A percentile compares a stretch with the other conserved stretches of the same genome.
Conservation (phyloP, 2,329 filamentous ascomycete species). For the Cytospora leucostoma region DNA sequence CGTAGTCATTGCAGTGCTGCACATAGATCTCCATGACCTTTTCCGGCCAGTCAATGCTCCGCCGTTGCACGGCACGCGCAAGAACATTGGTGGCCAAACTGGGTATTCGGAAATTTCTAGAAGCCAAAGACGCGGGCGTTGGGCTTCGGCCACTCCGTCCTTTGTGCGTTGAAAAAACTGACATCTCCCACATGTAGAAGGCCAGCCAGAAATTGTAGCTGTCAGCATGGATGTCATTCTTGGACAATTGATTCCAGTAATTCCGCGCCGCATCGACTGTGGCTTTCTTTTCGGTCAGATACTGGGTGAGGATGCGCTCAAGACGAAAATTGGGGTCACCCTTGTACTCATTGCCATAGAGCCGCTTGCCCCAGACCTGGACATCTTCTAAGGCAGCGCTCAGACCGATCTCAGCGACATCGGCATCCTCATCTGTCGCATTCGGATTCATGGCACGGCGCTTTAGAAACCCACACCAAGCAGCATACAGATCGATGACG, state of each 20-base stretch:
- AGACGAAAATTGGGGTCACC: constrained; percentile 89
- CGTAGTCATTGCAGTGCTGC: constrained; percentile 87
- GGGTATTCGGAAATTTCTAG: constrained; percentile 58
- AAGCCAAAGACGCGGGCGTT: constrained; percentile 43
- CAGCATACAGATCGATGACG: constrained; percentile 85
- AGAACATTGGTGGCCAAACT: constrained; percentile 75
- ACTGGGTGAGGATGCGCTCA: constrained; percentile 90
- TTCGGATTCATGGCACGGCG: constrained; percentile 76
- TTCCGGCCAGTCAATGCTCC: constrained; percentile 74
- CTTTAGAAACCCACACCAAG: constrained; percentile 93
- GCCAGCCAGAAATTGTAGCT: constrained; percentile 93
- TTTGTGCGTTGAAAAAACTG: constrained; percentile 52
- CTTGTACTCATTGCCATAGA: constrained; percentile 73
- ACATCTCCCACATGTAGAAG: constrained; percentile 91
- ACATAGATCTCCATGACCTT: constrained; percentile 73
- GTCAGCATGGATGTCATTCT: constrained; percentile 66
- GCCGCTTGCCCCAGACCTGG: constrained; percentile 71
- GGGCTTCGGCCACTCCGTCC: constrained; percentile 53
- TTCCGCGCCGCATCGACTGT: constrained; percentile 75
- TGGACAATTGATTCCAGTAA: constrained; percentile 71
- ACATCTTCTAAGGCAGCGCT: constrained; percentile 84
- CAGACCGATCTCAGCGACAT: constrained; percentile 88
- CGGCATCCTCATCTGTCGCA: constrained; percentile 77
- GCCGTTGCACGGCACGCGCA: constrained; percentile 64
- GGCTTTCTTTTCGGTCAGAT: constrained; percentile 80